Conservation (phyloP, 2,329 filamentous ascomycete species). For the Botryotinia calthae region DNA sequence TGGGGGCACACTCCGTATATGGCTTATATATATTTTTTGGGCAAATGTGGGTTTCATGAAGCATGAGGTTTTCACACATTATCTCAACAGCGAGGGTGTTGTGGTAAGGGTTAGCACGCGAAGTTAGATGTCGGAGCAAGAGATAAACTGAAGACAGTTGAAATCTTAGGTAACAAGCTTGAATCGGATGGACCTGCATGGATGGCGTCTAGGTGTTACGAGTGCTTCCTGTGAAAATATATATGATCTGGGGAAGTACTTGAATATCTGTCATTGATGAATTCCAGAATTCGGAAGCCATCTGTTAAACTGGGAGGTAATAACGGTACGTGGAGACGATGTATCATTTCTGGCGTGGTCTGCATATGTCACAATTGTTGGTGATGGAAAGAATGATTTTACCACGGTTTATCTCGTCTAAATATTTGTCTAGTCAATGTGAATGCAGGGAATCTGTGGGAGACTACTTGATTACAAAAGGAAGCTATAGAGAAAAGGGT, state of each 20-base stretch:
- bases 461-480: not conserved
- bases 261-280: not conserved
- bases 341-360: not conserved
- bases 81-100: not conserved
- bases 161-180: not conserved
- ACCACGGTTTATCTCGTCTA: not conserved
- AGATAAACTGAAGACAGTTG: not conserved
- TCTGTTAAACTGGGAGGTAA: not conserved
- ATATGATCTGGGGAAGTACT: not conserved
- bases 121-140: not conserved
- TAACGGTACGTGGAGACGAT: not conserved
- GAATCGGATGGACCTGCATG: constrained; percentile 20
- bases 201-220: not conserved
- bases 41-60: not conserved
- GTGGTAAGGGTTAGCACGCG: not conserved
- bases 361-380: not conserved
- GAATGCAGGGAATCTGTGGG: not conserved
- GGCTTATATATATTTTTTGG: not conserved
- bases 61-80: constrained; percentile 2
- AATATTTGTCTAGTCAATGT: not conserved
- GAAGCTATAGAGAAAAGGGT: not conserved
- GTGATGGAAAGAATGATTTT: not conserved
- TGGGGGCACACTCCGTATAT: not conserved
- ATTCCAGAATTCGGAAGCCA: not conserved
- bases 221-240: not conserved